A percentile compares a stretch with the other conserved stretches of the same genome.
phyloP scores from a whole-genome alignment of 1,284 basidiomycete species.

The Polyporus tsugae region DNA sequence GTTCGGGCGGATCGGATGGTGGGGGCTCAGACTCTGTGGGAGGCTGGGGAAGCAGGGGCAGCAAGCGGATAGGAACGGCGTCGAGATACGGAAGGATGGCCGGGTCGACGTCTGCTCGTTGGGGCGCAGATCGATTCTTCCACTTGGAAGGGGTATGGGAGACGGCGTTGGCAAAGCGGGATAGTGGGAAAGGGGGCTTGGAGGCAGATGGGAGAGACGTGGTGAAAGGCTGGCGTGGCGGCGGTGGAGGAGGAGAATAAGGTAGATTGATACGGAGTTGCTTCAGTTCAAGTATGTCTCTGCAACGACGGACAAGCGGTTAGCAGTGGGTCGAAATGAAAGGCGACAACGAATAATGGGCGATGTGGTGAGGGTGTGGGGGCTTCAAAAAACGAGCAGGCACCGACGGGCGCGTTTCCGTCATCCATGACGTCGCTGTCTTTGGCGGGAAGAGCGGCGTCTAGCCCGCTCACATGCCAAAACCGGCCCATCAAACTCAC shows the following conservation, averaged over 20 bases:
- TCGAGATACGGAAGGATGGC: conserved; percentile 44
- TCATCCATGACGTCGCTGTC: conserved; percentile 30
- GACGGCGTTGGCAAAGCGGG: conserved; percentile 39
- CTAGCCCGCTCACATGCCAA: conserved; percentile 6
- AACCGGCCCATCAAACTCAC: not conserved
- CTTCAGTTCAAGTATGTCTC: conserved; percentile 49
- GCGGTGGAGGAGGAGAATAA: conserved; percentile 38
- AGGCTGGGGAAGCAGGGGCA: conserved; percentile 39
- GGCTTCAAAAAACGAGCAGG: not conserved
- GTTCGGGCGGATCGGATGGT: conserved; percentile 16
- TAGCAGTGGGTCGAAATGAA: conserved; percentile 3
- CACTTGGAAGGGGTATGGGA: conserved; percentile 42
- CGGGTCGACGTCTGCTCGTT: conserved; percentile 34
- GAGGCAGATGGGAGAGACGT: conserved; percentile 32
- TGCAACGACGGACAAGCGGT: conserved; percentile 25
- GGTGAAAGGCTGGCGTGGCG: conserved; percentile 38
- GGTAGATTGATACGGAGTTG: conserved; percentile 47
- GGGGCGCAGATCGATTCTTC: conserved; percentile 40
- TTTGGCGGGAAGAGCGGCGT: not conserved
- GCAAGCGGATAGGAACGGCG: conserved; percentile 44
- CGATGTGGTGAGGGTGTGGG: not conserved
- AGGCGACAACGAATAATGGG: not conserved
- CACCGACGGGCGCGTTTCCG: conserved; percentile 9
- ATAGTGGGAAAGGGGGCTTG: conserved; percentile 37
- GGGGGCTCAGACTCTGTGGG: conserved; percentile 16